Conservation (phyloP, 129 eudicot species). For the Kitagawia praeruptora region DNA sequence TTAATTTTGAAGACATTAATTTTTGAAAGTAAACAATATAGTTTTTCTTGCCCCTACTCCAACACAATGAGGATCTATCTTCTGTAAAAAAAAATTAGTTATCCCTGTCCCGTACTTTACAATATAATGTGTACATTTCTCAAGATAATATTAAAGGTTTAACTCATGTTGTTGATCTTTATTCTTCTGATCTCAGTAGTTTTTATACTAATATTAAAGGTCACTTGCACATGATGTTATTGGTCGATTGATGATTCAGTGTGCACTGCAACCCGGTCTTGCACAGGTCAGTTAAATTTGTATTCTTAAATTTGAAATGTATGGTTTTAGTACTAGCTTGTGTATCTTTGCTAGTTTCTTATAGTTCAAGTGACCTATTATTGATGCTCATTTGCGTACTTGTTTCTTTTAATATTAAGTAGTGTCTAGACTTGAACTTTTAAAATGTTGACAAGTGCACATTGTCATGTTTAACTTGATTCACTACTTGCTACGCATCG, state of each 20-base stretch:
- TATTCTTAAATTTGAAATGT: neutral
- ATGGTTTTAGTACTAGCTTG: neutral
- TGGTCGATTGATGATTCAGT: conserved; percentile 96
- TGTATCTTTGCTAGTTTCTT: neutral
- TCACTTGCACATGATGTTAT: conserved; percentile 98
- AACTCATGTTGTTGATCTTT: no score
- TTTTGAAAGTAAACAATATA: neutral
- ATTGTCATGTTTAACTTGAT: neutral
- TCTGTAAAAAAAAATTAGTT: neutral
- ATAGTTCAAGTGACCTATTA: neutral
- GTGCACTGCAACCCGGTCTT: conserved; percentile 99
- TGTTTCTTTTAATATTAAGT: neutral
- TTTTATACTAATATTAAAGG: no score
- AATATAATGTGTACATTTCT: conserved; percentile 2
- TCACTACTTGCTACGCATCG: neutral
- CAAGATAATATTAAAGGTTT: neutral
- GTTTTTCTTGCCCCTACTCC: neutral
- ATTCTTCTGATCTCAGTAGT: no score
- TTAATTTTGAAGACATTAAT: neutral
- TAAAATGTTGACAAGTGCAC: neutral
- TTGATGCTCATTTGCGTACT: neutral
- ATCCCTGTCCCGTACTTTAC: neutral
- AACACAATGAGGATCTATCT: neutral
- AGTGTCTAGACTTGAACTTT: neutral
- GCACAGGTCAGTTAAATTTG: conserved; percentile 61